Base-by-base conservation (phyloP, 768 basidiomycete species). In the Fomitopsis pulvina region DNA sequence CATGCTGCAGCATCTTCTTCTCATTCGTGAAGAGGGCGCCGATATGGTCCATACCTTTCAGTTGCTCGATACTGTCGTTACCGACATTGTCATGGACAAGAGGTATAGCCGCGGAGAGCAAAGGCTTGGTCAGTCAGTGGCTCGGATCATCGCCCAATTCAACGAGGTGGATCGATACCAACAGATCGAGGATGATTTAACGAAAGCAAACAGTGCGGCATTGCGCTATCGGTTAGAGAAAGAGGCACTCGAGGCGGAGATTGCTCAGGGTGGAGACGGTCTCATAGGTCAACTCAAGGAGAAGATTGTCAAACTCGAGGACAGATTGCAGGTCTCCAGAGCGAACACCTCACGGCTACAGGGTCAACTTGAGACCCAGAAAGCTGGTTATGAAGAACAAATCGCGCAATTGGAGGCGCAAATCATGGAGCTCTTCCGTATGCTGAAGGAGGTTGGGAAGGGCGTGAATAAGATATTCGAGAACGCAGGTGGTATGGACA, bases 341-440 rank as follows among this genome's bases (percentile, higher is more conserved):
- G 87, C 88, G 49, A 91, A 83, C 10, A 87, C 81, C 14, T 73
- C 80, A 25, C 74, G 85, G 43, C 71, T 96, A 9, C 85, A 91
- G 60, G 78, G 77, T 16, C 88, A 91, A 60, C 68, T 96, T 47
- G 83, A 80, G 57, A 76, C 77, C 34, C 88, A 93, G 68, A 88
- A 85, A 63, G 64, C 70, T 14, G 81, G 78, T 12, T 93, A 93
- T 61, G 88, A 94, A 61, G 88, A 92, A 50, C 81, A 81, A 57
- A 91, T 97, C 50, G 74, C 80, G 3, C 89, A 95, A 64, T 81
- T 95, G 12, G 92, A 96, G 62, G 78, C 85, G 11, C 90, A 96
- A 71, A 94, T 95, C 53, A 80, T 88, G 76, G 93, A 96, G 63
- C 68, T 97, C 16, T 98, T 94, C 71, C 77, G 86, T 57, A 95